Conservation (phyloP, 768 basidiomycete genomes). For the Nidularia pulvinata region DNA sequence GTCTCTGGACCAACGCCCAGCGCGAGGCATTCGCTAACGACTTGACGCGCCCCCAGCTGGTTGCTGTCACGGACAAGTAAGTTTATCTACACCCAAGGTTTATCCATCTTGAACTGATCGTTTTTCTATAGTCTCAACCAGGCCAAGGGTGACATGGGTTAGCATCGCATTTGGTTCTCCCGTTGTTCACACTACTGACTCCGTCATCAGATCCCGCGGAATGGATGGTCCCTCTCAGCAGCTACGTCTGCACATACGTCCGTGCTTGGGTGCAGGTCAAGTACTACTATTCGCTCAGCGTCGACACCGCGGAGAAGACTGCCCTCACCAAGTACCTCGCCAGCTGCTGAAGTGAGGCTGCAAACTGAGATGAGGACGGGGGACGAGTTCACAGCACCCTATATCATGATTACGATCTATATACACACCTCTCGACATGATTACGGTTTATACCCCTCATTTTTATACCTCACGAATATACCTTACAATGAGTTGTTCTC, state of each 20-base stretch:
- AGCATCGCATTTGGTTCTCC: too few species aligned
- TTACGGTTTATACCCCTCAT: too few species aligned
- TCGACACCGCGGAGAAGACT: constrained; percentile 47
- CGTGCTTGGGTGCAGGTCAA: constrained; percentile 52
- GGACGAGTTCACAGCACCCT: too few species aligned
- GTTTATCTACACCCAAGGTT: constrained; percentile 4
- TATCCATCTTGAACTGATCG: neutral
- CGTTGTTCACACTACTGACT: neutral
- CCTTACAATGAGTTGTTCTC: too few species aligned
- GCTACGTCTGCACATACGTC: constrained; percentile 47
- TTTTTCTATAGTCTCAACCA: neutral
- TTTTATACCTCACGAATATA: too few species aligned
- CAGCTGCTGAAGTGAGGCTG: constrained; percentile 19
- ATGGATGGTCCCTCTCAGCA: constrained; percentile 42
- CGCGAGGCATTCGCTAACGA: constrained; percentile 57
- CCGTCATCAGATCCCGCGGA: constrained; percentile 27
- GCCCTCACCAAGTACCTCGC: constrained; percentile 34
- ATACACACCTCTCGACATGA: too few species aligned
- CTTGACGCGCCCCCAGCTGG: constrained; percentile 50
- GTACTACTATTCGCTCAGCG: constrained; percentile 40
- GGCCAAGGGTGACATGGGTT: neutral
- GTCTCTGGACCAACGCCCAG: constrained; percentile 46
- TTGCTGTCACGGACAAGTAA: constrained; percentile 43
- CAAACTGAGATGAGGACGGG: too few species aligned
- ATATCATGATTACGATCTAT: too few species aligned